Evolutionary conservation across 2,329 filamentous ascomycete genomes (phyloP).

Genomic region (Tolypocladium guangdongense): DNA sequence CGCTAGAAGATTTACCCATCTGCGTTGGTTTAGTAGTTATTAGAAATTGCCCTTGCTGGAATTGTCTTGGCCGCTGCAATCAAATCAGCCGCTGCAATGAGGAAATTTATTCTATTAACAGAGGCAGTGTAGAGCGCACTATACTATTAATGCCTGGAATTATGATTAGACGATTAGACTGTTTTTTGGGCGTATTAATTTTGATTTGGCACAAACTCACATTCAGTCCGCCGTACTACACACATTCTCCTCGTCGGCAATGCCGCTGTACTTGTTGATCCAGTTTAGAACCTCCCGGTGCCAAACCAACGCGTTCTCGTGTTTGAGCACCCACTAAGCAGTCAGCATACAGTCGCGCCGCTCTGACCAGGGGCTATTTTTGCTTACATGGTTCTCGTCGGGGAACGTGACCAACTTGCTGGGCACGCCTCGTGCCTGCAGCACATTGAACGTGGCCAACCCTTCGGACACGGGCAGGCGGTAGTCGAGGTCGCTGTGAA

Average conservation of each 20-base stretch:
- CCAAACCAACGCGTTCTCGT: slow-evolving; percentile 86
- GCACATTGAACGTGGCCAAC: slow-evolving; percentile 71
- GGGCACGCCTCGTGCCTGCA: slow-evolving; percentile 64
- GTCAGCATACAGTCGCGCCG: background rate
- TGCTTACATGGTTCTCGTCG: slow-evolving; percentile 50
- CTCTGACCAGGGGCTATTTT: background rate
- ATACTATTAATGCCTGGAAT: too few relatives aligned
- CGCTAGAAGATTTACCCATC: too few relatives aligned
- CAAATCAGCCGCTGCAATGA: too few relatives aligned
- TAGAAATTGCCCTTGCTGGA: too few relatives aligned
- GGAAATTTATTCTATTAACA: too few relatives aligned
- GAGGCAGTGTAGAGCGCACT: too few relatives aligned
- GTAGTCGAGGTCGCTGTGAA: slow-evolving; percentile 88
- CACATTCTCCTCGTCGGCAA: slow-evolving; percentile 15
- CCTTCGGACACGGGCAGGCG: slow-evolving; percentile 78
- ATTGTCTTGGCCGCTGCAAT: too few relatives aligned
- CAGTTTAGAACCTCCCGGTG: slow-evolving; percentile 75
- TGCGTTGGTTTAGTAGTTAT: too few relatives aligned
- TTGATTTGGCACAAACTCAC: too few relatives aligned
- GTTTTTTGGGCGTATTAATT: too few relatives aligned
- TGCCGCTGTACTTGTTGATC: slow-evolving; percentile 52
- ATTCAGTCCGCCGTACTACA: too few relatives aligned
- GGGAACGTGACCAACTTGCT: slow-evolving; percentile 75
- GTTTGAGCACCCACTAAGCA: slow-evolving; percentile 69
- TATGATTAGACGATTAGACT: too few relatives aligned